Base-by-base conservation (phyloP, 352 stramenopile species). In the Pilasporangium apinafurcum region DNA sequence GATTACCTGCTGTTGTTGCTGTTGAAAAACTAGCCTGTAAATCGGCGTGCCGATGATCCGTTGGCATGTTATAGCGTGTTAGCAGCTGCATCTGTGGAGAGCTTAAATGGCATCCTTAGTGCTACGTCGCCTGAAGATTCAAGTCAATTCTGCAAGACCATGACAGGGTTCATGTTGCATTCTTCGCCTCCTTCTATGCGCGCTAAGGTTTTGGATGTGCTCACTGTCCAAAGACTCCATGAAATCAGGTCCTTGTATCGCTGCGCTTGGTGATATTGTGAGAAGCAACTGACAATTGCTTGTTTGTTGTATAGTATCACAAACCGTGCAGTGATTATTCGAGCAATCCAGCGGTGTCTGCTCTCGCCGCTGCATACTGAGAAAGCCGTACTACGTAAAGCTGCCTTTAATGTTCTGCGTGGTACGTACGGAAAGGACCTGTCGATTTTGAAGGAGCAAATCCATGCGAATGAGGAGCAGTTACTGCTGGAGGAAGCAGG, bases 81-180 rank as follows among this genome's bases (percentile, higher is more conserved):
- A 3, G 59, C 57, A 30, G 44, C 59, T 8, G 77, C 61, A 2
- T 88, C 78, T 0, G 59, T 64, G 2, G 45, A 73, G 21, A 89
- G 67, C 58, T 45, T 92, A 4, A 92, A 92, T 42, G 78, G 71
- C 9, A 90, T 92, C 21, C 58, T 92, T 9, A 66, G 70, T 1
- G 81, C 81, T 5, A 92, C 70, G 5, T 90, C 81, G 8, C 81
- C 81, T 1, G 65, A 88, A 37, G 50, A 78, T 39, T 87, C 78
- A 35, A 84, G 66, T 38, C 57, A 86, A 48, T 90, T 84, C 34
- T 81, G 72, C 54, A 80, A 65, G 43, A 91, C 74, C 14, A 91
- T 92, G 81, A 86, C 80, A 7, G 73, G 76, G 39, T 92, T 92
- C 49, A 90, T 92, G 78, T 62, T 92, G 37, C 72, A 88, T 28